Evolutionary conservation across 1,139 yeast genomes (phyloP).

Genomic region (Lodderomyces jiufengensis): DNA sequence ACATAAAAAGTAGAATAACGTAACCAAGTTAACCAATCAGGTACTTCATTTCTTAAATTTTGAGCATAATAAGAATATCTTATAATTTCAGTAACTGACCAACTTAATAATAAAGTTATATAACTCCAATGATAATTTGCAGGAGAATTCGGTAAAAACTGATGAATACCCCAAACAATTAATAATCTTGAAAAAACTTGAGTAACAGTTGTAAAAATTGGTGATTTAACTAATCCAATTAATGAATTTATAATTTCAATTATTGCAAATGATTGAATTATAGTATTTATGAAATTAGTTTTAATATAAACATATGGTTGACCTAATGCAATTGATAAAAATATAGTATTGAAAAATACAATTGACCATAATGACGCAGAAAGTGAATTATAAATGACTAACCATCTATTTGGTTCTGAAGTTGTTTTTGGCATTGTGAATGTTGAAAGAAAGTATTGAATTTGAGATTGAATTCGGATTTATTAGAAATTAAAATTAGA

Average conservation of each 20-base stretch:
- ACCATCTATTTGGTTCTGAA: constrained; percentile 35
- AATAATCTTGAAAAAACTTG: constrained; percentile 85
- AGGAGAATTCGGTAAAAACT: constrained; percentile 64
- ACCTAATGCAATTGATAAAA: constrained; percentile 38
- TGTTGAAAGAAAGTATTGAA: too few relatives aligned
- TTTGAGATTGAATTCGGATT: too few relatives aligned
- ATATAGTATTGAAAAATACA: constrained; percentile 40
- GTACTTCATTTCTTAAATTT: constrained; percentile 60
- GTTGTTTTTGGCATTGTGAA: background rate
- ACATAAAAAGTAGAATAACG: constrained; percentile 82
- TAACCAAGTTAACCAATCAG: constrained; percentile 60
- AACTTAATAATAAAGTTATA: constrained; percentile 68
- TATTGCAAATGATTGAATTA: constrained; percentile 79
- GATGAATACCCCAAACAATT: constrained; percentile 81
- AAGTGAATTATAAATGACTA: constrained; percentile 43
- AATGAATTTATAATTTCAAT: constrained; percentile 78
- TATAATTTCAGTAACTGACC: constrained; percentile 89
- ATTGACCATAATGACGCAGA: constrained; percentile 46
- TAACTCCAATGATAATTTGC: constrained; percentile 61
- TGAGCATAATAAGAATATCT: constrained; percentile 84
- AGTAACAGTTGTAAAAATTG: constrained; percentile 74
- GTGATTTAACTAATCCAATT: constrained; percentile 78
- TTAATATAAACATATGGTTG: constrained; percentile 60
- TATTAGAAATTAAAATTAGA: too few relatives aligned
- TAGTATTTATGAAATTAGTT: constrained; percentile 57